Evolutionary conservation across 768 basidiomycete genomes (phyloP), one percentile per base, ranked within the genome.

Genomic region (Auriscalpium microsporum): DNA sequence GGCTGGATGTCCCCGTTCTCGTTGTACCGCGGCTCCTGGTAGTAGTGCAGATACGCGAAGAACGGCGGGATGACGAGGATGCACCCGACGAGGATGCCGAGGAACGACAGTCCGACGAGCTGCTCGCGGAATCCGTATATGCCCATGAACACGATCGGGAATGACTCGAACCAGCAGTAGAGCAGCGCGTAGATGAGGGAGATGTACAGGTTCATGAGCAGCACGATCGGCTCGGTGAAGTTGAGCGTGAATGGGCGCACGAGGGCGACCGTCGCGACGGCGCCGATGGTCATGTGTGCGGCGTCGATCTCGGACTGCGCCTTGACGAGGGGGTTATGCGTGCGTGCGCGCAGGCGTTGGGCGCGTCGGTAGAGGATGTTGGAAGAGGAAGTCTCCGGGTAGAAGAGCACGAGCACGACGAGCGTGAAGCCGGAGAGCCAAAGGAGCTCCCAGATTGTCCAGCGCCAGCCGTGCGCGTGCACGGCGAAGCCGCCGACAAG

Each of bases 401-500:
- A 57, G 46, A 65, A 58, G 7, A 67, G 54, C n/a, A 63, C 46
- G n/a, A 70, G 61, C 37, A 69, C 62, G 2, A 63, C 56, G 19
- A 69, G 56, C 6, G 67, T 48, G 45, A 61, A 62, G 4, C 63
- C 58, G 5, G 63, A 63, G 44, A 70, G 61, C 68, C 68, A 70
- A 33, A 69, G 54, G 34, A 70, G 40, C 40, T 58, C 65, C 61
- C 64, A 65, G 51, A 66, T 62, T 19, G 68, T 67, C 68, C 69
- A 70, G 42, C 56, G 56, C 69, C 68, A 70, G 16, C 58, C 56
- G 40, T 70, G 49, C 8, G 56, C 61, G 55, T 68, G 62, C 2
- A 63, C 67, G 4, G 65, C 68, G 47, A 70, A 70, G 5, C 68
- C 69, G 21, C 68, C 69, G 14, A 69, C 60, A 4, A 68, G 57